Percentiles rank a stretch among this genome's conserved stretches.
These are phyloP conservation scores for Cytospora piceicola DNA, from an alignment of 2,329 filamentous ascomycete genomes.

Conservation along the genomic window DNA sequence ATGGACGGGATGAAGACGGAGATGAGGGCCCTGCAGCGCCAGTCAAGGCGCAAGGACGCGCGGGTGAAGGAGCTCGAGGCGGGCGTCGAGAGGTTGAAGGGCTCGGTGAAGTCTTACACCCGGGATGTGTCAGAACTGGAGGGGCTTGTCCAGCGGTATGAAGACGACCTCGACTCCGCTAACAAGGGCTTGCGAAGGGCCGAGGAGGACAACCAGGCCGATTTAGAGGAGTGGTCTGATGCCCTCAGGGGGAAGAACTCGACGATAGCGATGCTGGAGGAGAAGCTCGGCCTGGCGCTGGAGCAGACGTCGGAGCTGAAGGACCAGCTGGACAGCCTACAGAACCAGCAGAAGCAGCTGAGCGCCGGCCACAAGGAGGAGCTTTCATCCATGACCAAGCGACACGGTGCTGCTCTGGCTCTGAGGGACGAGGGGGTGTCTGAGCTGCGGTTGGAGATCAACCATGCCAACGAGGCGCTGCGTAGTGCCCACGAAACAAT, in stretches of 20 bases:
- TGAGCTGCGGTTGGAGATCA: slow-evolving; percentile 55
- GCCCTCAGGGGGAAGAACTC: slow-evolving; percentile 44
- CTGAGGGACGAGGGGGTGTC: slow-evolving; percentile 54
- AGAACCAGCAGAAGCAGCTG: slow-evolving; percentile 41
- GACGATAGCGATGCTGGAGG: slow-evolving; percentile 48
- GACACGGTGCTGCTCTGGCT: slow-evolving; percentile 53
- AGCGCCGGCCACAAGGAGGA: slow-evolving; percentile 35
- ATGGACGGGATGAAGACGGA: slow-evolving; percentile 54
- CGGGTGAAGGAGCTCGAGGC: slow-evolving; percentile 53
- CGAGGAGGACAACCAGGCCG: slow-evolving; percentile 38
- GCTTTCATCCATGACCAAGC: slow-evolving; percentile 41
- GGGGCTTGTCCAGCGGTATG: slow-evolving; percentile 52
- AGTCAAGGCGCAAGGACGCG: slow-evolving; percentile 40
- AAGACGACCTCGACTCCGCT: slow-evolving; percentile 43
- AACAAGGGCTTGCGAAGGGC: slow-evolving; percentile 33
- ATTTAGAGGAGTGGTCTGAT: slow-evolving; percentile 41
- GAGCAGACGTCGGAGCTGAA: slow-evolving; percentile 45
- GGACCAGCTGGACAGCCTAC: slow-evolving; percentile 44
- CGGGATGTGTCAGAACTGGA: slow-evolving; percentile 60
- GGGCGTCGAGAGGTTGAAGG: slow-evolving; percentile 54
- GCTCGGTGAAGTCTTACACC: slow-evolving; percentile 56
- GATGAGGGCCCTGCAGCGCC: slow-evolving; percentile 40
- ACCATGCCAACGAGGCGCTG: slow-evolving; percentile 50
- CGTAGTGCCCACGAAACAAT: slow-evolving; percentile 53
- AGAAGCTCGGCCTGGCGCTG: slow-evolving; percentile 47